phyloP scores from a whole-genome alignment of 208 protist species.

The Acanthamoeba royreba region DNA sequence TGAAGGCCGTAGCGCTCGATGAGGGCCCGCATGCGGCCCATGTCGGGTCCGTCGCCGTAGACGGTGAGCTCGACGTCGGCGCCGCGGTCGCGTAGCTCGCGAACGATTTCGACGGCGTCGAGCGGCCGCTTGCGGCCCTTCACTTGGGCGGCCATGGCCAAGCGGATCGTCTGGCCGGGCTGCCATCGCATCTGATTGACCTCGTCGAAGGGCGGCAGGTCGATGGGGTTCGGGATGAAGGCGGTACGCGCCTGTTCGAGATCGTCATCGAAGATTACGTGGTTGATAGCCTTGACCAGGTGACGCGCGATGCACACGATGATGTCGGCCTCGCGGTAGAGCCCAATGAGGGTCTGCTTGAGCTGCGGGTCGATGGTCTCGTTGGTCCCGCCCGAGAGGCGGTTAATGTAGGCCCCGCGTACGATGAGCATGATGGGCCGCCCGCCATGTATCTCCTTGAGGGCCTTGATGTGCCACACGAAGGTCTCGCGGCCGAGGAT shows the following conservation, averaged over 20 bases:
- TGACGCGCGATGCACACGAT: conserved; percentile 7
- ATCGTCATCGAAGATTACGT: not conserved
- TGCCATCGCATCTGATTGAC: not conserved
- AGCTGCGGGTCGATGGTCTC: not conserved
- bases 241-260: not conserved
- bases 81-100: not conserved
- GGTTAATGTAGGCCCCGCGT: not conserved
- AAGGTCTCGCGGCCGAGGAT: not conserved
- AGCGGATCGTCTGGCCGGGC: not conserved
- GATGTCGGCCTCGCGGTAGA: not conserved
- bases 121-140: not conserved
- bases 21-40: not conserved
- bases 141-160: not conserved
- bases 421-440: not conserved
- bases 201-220: not conserved
- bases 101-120: not conserved
- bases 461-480: not conserved
- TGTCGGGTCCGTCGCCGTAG: not conserved
- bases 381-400: not conserved
- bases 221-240: not conserved
- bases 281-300: not conserved
- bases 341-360: not conserved
- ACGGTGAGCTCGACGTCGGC: conserved; percentile 11
- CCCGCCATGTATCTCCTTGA: not conserved
- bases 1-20: not conserved